Percentiles rank a stretch among this genome's conserved stretches.
Conservation (phyloP, 192 early-diverging fungal genomes). For the Coemansia sp. region DNA sequence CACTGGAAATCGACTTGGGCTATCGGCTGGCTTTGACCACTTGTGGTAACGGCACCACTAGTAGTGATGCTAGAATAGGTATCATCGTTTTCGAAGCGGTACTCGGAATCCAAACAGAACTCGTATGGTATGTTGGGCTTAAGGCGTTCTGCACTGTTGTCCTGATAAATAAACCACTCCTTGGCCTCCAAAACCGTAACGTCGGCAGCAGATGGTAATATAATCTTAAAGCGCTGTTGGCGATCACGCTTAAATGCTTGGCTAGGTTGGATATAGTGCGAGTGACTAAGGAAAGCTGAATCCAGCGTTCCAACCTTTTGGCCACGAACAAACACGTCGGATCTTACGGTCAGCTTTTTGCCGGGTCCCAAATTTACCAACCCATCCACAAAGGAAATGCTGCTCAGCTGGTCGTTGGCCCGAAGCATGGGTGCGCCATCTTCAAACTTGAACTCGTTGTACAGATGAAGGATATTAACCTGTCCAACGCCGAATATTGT, state of each 20-base stretch:
- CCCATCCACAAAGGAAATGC: conserved; percentile 67
- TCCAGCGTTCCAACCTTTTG: conserved; percentile 70
- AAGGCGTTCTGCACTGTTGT: conserved; percentile 26
- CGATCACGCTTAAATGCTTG: conserved; percentile 71
- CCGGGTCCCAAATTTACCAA: conserved; percentile 79
- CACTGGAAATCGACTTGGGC: conserved; percentile 73
- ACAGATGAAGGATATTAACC: conserved; percentile 79
- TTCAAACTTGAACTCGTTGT: conserved; percentile 77
- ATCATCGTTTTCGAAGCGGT: conserved; percentile 58
- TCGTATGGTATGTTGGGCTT: conserved; percentile 59
- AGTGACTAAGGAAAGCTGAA: conserved; percentile 79
- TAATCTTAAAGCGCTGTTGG: conserved; percentile 67
- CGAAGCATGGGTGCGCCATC: conserved; percentile 60
- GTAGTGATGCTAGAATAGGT: conserved; percentile 70
- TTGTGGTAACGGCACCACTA: conserved; percentile 58
- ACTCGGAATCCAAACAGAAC: conserved; percentile 74
- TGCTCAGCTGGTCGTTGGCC: conserved; percentile 71
- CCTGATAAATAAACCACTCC: conserved; percentile 68
- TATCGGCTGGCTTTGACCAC: conserved; percentile 65
- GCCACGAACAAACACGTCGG: conserved; percentile 51
- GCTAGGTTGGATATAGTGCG: conserved; percentile 67
- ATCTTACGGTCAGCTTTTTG: conserved; percentile 79
- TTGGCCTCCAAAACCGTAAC: conserved; percentile 79
- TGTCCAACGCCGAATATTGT: conserved; percentile 85
- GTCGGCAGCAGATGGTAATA: conserved; percentile 67